Percentiles rank a stretch among this genome's conserved stretches.
phyloP scores from a whole-genome alignment of 2,329 filamentous ascomycete species.

The Beauveria varroae region DNA sequence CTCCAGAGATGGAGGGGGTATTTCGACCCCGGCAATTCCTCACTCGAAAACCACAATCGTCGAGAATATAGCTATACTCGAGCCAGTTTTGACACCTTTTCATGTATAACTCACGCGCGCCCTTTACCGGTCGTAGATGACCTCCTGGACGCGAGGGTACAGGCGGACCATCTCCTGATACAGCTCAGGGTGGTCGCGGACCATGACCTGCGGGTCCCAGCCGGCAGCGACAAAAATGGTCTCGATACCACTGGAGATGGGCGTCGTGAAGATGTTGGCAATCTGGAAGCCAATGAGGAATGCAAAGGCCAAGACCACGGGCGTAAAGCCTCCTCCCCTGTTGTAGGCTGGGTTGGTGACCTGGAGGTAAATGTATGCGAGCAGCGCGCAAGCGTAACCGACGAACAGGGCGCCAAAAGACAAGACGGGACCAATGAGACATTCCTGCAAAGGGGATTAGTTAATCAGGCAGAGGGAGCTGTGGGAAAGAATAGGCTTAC shows the following conservation, averaged over 20 bases:
- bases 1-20: neutral
- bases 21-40: neutral
- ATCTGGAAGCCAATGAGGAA: constrained; percentile 90
- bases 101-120: no score
- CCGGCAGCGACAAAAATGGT: constrained; percentile 80
- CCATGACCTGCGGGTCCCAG: constrained; percentile 66
- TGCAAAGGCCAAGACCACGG: constrained; percentile 73
- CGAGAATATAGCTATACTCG: neutral
- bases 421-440: constrained; percentile 66
- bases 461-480: neutral
- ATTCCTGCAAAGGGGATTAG: constrained; percentile 44
- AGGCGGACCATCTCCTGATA: constrained; percentile 72
- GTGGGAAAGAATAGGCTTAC: constrained; percentile 20
- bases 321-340: constrained; percentile 56
- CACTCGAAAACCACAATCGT: neutral
- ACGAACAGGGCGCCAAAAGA: constrained; percentile 78
- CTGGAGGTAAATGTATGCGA: constrained; percentile 80
- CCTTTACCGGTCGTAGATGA: constrained; percentile 41
- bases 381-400: constrained; percentile 70
- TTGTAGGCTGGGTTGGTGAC: constrained; percentile 81
- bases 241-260: constrained; percentile 79
- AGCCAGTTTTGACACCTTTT: neutral
- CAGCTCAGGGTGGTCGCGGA: constrained; percentile 72
- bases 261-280: constrained; percentile 81
- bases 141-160: constrained; percentile 76